Percentiles rank a stretch among this genome's conserved stretches.
phyloP scores from a whole-genome alignment of 306 rosid genomes.

The Geum urbanum region DNA sequence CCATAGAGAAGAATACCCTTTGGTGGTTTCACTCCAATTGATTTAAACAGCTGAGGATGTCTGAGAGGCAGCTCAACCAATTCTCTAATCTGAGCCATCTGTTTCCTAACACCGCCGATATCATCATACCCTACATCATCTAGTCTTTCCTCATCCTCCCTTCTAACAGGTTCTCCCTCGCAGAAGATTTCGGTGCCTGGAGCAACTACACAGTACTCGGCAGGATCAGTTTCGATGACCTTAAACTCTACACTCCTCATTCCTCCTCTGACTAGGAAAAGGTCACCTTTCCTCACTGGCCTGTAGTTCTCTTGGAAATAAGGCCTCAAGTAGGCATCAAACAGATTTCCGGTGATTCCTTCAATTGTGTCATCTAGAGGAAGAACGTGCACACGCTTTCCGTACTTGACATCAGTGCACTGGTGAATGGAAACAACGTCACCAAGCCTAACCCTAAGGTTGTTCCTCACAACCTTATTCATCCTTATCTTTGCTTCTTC shows the following conservation, averaged over 20 bases:
- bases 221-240: slow-evolving; percentile 25
- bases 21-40: slow-evolving; percentile 25
- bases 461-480: slow-evolving; percentile 34
- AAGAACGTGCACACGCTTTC: slow-evolving; percentile 29
- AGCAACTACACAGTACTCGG: slow-evolving; percentile 25
- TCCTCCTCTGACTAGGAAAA: slow-evolving; percentile 27
- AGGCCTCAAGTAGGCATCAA: slow-evolving; percentile 5
- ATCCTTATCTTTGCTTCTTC: slow-evolving; percentile 31
- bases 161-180: slow-evolving; percentile 20
- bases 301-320: slow-evolving; percentile 16
- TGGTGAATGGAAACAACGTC: slow-evolving; percentile 33
- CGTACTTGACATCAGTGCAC: slow-evolving; percentile 29
- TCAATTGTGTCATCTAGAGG: slow-evolving; percentile 34
- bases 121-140: slow-evolving; percentile 29
- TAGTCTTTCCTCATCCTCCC: slow-evolving; percentile 24
- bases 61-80: slow-evolving; percentile 22
- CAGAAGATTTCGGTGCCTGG: slow-evolving; percentile 25
- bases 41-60: slow-evolving; percentile 23
- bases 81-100: slow-evolving; percentile 20
- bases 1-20: slow-evolving; percentile 39
- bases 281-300: slow-evolving; percentile 26
- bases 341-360: slow-evolving; percentile 31
- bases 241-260: slow-evolving; percentile 30
- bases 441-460: slow-evolving; percentile 31
- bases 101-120: slow-evolving; percentile 21